Evolutionary conservation across 192 early-diverging fungal genomes (phyloP), one percentile per base, ranked within the genome.

Genomic region (Diversispora epigaea): DNA sequence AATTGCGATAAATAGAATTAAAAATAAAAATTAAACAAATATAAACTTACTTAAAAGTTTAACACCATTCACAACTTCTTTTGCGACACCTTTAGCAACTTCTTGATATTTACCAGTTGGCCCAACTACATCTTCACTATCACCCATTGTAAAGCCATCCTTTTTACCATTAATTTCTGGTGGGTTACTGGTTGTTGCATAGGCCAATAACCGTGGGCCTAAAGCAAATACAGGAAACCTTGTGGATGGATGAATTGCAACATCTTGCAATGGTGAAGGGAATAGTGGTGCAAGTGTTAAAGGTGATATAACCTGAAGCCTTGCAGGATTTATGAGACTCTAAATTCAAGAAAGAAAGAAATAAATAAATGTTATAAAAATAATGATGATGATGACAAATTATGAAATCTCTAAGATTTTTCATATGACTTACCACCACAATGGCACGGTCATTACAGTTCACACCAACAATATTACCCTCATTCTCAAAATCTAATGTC

Each of bases 51-150:
- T 87, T 15, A 95, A 77, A 43, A 87, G 84, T 56, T 88, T 93
- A n/a, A 93, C 89, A 11, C 93, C 92, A 52, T 84, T 85, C 44
- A 91, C 84, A 11, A 93, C 85, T 72, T 95, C 93, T 65, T 93
- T 93, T 22, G 91, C 92, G 19, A 93, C 89, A 43, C 91, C 91
- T 47, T 77, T 54, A 10, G 81, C 83, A 63, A 73, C 65, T 7
- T 80, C 81, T 44, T 85, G 75, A 54, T 82, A 61, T 47, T 89
- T 89, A 46, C 88, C 86, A 39, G 86, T 87, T 9, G 88, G 76
- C 41, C 81, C 86, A 25, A 80, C 80, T 1, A 81, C 80, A 12
- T 80, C 80, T 0, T 77, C 79, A 77, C 79, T 55, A 39, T 63
- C 60, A 39, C 25, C 45, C 22, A 61, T 40, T 8, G n/a, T 25